phyloP scores from a whole-genome alignment of 768 basidiomycete genomes.

The Nidula microcarpa region DNA sequence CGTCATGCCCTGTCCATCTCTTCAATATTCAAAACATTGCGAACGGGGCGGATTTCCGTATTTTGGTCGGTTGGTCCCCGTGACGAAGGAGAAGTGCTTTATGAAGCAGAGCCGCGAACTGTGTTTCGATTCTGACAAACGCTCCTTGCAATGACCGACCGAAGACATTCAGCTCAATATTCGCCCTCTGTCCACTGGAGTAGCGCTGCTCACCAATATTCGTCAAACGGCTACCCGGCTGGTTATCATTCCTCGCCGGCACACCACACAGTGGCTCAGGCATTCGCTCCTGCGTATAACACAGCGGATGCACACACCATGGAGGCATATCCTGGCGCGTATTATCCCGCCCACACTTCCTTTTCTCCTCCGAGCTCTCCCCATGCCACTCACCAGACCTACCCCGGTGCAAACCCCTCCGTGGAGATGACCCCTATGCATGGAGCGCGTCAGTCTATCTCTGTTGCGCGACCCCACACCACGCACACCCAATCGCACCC shows the following conservation, averaged over 20 bases:
- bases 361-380: constrained; percentile 17
- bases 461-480: constrained; percentile 24
- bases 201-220: constrained; percentile 25
- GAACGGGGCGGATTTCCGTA: constrained; percentile 21
- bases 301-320: constrained; percentile 1
- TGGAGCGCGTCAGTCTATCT: constrained; percentile 12
- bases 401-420: constrained; percentile 12
- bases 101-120: constrained; percentile 16
- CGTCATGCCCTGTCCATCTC: constrained; percentile 1
- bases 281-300: constrained; percentile 3
- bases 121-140: neutral
- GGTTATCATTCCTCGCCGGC: constrained; percentile 15
- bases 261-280: constrained; percentile 6
- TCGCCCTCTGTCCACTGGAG: constrained; percentile 32
- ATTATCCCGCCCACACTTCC: constrained; percentile 13
- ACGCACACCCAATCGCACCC: constrained; percentile 28
- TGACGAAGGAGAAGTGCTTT: constrained; percentile 17
- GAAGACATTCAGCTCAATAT: constrained; percentile 25
- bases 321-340: constrained; percentile 14
- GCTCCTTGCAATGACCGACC: constrained; percentile 21
- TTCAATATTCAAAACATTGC: constrained; percentile 17
- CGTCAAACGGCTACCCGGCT: constrained; percentile 19
- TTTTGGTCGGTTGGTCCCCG: constrained; percentile 12
- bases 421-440: constrained; percentile 4
- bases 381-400: constrained; percentile 14